Percentiles rank a stretch among this genome's conserved stretches.
phyloP scores from a whole-genome alignment of 2,329 filamentous ascomycete genomes.

The Diaporthe humulicola region DNA sequence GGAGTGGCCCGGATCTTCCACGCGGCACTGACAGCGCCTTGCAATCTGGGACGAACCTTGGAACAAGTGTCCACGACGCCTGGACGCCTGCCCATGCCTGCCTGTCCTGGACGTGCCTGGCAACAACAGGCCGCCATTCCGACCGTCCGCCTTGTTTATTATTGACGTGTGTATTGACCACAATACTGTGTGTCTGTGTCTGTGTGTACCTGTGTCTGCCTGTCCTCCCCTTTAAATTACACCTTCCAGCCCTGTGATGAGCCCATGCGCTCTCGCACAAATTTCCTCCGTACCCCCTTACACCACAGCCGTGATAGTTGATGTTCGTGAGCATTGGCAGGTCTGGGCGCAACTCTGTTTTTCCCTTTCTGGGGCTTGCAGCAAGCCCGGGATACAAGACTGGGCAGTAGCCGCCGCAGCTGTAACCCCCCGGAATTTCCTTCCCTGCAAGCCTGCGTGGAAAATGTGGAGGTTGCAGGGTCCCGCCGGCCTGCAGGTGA shows the following conservation, averaged over 20 bases:
- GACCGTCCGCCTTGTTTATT: slow-evolving; percentile 13
- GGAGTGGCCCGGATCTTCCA: slow-evolving; percentile 29
- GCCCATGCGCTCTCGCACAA: neutral
- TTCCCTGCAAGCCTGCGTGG: slow-evolving; percentile 6
- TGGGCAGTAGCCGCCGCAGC: slow-evolving; percentile 30
- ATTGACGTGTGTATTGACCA: neutral
- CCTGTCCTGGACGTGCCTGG: neutral
- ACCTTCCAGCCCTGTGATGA: slow-evolving; percentile 24
- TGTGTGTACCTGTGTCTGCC: neutral
- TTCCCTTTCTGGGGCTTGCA: slow-evolving; percentile 16
- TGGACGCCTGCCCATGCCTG: slow-evolving; percentile 3
- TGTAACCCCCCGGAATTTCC: slow-evolving; percentile 32
- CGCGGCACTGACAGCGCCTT: slow-evolving; percentile 2
- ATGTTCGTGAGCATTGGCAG: slow-evolving; percentile 19
- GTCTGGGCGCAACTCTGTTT: slow-evolving; percentile 8
- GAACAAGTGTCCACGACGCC: neutral
- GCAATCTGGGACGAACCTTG: slow-evolving; percentile 27
- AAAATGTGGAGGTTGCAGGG: slow-evolving; percentile 29
- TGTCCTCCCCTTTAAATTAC: neutral
- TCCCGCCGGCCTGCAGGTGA: slow-evolving; percentile 26
- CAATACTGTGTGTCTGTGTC: neutral
- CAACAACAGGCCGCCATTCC: slow-evolving; percentile 19
- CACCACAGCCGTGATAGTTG: neutral
- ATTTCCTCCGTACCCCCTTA: neutral
- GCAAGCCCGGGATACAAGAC: slow-evolving; percentile 1